These are phyloP conservation scores for Eimeria acervulina DNA, from an alignment of 169 alveolate species.

Conservation along the genomic window DNA sequence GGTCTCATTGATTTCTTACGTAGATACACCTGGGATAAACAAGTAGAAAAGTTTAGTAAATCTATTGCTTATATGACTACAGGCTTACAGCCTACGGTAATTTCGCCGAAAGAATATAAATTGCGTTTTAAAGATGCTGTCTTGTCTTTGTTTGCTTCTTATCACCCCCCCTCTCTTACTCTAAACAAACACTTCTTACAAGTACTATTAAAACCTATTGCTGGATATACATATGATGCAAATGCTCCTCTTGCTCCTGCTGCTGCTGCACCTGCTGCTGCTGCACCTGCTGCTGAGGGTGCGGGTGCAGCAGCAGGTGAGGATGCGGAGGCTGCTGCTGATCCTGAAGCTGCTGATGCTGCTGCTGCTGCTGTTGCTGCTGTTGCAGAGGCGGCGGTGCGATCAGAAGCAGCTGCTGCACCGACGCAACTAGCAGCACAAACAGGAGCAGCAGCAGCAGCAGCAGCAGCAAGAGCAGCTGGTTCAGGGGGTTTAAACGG, in stretches of 20 bases:
- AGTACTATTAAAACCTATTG: too few relatives aligned
- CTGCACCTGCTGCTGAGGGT: too few relatives aligned
- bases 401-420: too few relatives aligned
- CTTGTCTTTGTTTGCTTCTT: conserved; percentile 54
- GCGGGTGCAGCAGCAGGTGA: not conserved
- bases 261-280: too few relatives aligned
- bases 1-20: conserved; percentile 79
- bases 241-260: too few relatives aligned
- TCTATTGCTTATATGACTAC: conserved; percentile 69
- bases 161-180: not conserved
- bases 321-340: not conserved
- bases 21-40: conserved; percentile 84
- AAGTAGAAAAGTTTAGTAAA: conserved; percentile 79
- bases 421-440: not conserved
- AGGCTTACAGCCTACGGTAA: conserved; percentile 79
- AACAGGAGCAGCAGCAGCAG: not conserved
- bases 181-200: not conserved
- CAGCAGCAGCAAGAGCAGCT: not conserved
- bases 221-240: too few relatives aligned
- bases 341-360: not conserved
- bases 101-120: conserved; percentile 72
- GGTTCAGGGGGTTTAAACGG: not conserved
- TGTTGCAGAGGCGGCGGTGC: not conserved
- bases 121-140: conserved; percentile 55
- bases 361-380: not conserved